Conservation (phyloP, 1,139 yeast genomes). For the Sugiyamaella sp. region DNA sequence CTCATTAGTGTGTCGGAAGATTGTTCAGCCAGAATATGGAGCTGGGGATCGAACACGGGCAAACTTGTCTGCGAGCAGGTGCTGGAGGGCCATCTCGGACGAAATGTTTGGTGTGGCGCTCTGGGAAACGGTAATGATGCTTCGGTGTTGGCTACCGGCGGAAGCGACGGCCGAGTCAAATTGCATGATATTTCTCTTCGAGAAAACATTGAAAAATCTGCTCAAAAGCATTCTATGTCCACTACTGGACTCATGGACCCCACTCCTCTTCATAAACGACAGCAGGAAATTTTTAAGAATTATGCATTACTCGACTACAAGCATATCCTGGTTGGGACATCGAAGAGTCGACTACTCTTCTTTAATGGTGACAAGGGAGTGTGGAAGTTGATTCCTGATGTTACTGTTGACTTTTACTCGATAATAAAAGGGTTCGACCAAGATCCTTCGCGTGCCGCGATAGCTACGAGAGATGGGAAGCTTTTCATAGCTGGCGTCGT, state of each 20-base stretch:
- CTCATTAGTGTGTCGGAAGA: slow-evolving; percentile 84
- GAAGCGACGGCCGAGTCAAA: slow-evolving; percentile 84
- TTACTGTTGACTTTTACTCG: slow-evolving; percentile 52
- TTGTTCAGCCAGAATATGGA: slow-evolving; percentile 85
- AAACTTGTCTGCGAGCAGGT: slow-evolving; percentile 50
- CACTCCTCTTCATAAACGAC: not conserved
- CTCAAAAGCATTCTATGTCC: slow-evolving; percentile 27
- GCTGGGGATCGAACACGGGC: slow-evolving; percentile 24
- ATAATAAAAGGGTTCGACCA: slow-evolving; percentile 52
- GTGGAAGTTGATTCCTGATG: slow-evolving; percentile 46
- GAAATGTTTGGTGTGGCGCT: slow-evolving; percentile 86
- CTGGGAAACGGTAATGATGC: slow-evolving; percentile 45
- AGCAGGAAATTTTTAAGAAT: slow-evolving; percentile 66
- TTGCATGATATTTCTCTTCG: slow-evolving; percentile 54
- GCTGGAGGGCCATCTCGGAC: slow-evolving; percentile 74
- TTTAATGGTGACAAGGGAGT: slow-evolving; percentile 19
- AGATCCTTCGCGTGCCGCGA: slow-evolving; percentile 46
- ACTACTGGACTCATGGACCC: slow-evolving; percentile 35
- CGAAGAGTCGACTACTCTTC: slow-evolving; percentile 51
- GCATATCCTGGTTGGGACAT: slow-evolving; percentile 61
- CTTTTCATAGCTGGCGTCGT: slow-evolving; percentile 42
- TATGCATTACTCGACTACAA: slow-evolving; percentile 50
- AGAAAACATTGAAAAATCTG: slow-evolving; percentile 39
- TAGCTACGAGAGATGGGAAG: slow-evolving; percentile 59
- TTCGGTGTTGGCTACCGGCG: slow-evolving; percentile 65